A percentile compares a stretch with the other conserved stretches of the same genome.
Conservation (phyloP, 805 yeast genomes). For the Yarrowia keelungensis region DNA sequence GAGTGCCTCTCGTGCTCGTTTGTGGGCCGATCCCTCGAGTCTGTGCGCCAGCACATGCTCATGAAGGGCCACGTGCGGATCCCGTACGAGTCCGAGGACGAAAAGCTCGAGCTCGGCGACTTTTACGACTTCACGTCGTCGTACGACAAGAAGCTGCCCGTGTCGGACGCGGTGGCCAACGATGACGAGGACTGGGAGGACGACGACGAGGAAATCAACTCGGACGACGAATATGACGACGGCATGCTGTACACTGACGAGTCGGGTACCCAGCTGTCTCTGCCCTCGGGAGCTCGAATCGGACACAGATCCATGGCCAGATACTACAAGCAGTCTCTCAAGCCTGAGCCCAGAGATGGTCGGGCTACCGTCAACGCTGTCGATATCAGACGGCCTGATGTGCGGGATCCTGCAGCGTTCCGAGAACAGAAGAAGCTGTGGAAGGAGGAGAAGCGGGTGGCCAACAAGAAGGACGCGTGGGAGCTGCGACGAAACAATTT, state of each 20-base stretch:
- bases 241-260: slow-evolving; percentile 56
- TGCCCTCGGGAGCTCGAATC: slow-evolving; percentile 78
- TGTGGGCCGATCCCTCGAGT: slow-evolving; percentile 82
- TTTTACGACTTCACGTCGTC: slow-evolving; percentile 85
- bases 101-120: slow-evolving; percentile 73
- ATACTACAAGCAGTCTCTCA: slow-evolving; percentile 70
- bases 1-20: slow-evolving; percentile 82
- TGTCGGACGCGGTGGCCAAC: slow-evolving; percentile 51
- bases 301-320: slow-evolving; percentile 83
- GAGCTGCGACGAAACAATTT: slow-evolving; percentile 76
- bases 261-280: slow-evolving; percentile 68
- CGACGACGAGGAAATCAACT: slow-evolving; percentile 50
- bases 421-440: slow-evolving; percentile 65
- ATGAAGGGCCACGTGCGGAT: slow-evolving; percentile 86
- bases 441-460: slow-evolving; percentile 60
- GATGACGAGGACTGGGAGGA: slow-evolving; percentile 52
- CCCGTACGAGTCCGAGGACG: slow-evolving; percentile 85
- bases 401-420: slow-evolving; percentile 52
- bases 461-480: slow-evolving; percentile 53
- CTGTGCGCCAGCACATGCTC: slow-evolving; percentile 87
- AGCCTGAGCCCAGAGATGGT: slow-evolving; percentile 64
- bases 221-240: slow-evolving; percentile 44
- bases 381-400: slow-evolving; percentile 54
- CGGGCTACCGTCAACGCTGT: slow-evolving; percentile 77
- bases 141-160: slow-evolving; percentile 52